Conservation (phyloP, 768 basidiomycete species). For the Phaeotremella skinneri region DNA sequence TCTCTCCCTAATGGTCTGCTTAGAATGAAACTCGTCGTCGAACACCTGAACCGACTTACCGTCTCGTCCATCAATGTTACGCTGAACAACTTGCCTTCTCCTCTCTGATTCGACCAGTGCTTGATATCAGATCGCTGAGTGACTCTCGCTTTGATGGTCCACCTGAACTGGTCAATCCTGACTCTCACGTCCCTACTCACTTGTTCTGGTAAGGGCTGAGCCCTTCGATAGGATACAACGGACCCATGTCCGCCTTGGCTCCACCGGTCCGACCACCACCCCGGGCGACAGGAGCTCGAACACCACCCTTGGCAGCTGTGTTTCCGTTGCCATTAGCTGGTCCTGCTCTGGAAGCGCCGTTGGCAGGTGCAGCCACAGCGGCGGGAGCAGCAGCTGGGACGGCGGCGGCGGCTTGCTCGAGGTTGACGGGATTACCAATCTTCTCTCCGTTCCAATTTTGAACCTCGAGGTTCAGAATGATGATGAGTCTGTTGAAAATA, state of each 20-base stretch:
- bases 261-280: constrained; percentile 17
- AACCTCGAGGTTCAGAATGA: constrained; percentile 60
- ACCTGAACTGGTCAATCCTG: constrained; percentile 51
- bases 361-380: constrained; percentile 40
- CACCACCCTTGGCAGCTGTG: constrained; percentile 24
- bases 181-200: constrained; percentile 34
- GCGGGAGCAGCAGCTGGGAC: constrained; percentile 45
- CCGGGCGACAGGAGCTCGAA: constrained; percentile 1
- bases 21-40: neutral
- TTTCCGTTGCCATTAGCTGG: neutral
- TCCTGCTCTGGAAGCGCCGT: neutral
- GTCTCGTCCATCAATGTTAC: constrained; percentile 92
- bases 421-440: constrained; percentile 64
- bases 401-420: constrained; percentile 52
- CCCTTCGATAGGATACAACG: constrained; percentile 81
- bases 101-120: constrained; percentile 80
- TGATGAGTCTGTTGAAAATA: constrained; percentile 63
- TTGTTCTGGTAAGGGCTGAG: constrained; percentile 96
- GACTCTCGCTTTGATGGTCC: constrained; percentile 95
- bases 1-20: constrained; percentile 59
- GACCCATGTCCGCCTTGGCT: constrained; percentile 41
- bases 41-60: constrained; percentile 53
- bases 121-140: constrained; percentile 84
- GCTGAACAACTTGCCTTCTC: constrained; percentile 93
- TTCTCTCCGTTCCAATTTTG: constrained; percentile 57